These are phyloP conservation scores for Termitomyces sp. DNA, from an alignment of 768 basidiomycete species.

Conservation along the genomic window DNA sequence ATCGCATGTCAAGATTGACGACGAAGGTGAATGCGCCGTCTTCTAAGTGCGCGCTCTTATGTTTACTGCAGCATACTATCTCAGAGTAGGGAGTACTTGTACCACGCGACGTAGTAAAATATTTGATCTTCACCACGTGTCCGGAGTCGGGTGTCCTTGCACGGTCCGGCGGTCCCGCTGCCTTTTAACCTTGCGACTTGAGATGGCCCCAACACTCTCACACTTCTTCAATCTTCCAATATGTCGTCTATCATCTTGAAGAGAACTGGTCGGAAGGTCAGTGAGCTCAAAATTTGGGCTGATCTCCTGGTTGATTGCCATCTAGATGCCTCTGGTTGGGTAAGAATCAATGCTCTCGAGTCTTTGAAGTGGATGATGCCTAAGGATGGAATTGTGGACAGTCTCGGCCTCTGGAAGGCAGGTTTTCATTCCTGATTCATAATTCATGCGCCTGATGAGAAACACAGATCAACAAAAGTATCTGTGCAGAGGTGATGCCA, in stretches of 20 bases:
- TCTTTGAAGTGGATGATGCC: background rate
- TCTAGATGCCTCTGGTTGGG: slow-evolving; percentile 71
- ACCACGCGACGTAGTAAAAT: too few species aligned
- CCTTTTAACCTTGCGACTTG: background rate
- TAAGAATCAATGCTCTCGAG: slow-evolving; percentile 34
- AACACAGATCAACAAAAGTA: slow-evolving; percentile 51
- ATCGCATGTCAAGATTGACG: slow-evolving; percentile 45
- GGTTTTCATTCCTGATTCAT: slow-evolving; percentile 2
- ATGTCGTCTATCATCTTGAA: slow-evolving; percentile 56
- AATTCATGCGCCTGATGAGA: slow-evolving; percentile 34
- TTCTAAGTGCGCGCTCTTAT: background rate
- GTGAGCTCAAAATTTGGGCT: background rate
- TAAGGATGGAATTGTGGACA: slow-evolving; percentile 21
- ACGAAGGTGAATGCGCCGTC: background rate
- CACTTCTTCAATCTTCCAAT: slow-evolving; percentile 5
- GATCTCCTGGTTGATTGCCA: slow-evolving; percentile 1
- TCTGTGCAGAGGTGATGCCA: slow-evolving; percentile 55
- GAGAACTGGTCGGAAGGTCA: slow-evolving; percentile 57
- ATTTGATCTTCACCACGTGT: background rate
- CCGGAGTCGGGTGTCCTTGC: too few species aligned
- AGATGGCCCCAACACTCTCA: background rate
- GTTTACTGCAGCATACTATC: background rate
- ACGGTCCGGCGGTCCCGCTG: background rate
- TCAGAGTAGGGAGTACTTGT: too few species aligned
- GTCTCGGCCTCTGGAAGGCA: slow-evolving; percentile 74